Conservation (phyloP, 108 stramenopile species). For the Nannochloropsis gaditana region DNA sequence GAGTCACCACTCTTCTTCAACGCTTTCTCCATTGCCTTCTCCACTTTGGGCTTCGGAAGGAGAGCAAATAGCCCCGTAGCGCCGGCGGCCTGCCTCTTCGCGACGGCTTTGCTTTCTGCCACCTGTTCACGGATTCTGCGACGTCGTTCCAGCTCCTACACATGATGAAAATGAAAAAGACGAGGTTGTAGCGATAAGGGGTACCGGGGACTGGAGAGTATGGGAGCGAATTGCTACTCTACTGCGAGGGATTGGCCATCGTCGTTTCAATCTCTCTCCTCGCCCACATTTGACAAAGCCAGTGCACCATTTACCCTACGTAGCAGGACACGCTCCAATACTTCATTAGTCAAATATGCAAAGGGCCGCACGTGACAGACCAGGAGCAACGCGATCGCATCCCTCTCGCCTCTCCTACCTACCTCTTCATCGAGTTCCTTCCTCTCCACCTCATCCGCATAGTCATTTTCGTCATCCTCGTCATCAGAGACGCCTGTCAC, state of each 20-base stretch:
- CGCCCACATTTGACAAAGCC: not conserved
- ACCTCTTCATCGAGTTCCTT: constrained; percentile 7
- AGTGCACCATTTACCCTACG: too few species aligned
- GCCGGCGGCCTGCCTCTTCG: not conserved
- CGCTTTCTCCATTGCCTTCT: not conserved
- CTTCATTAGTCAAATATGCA: too few species aligned
- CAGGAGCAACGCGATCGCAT: too few species aligned
- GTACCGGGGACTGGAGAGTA: not conserved
- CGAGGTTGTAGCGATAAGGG: not conserved
- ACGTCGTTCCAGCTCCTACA: not conserved
- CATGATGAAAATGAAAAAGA: too few species aligned
- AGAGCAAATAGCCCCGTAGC: constrained; percentile 3
- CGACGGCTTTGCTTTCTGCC: constrained; percentile 11
- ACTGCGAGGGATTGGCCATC: not conserved
- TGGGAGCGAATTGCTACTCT: not conserved
- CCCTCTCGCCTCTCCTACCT: not conserved
- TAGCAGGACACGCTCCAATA: too few species aligned
- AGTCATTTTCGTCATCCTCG: not conserved
- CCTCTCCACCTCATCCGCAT: not conserved
- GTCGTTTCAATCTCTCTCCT: not conserved
- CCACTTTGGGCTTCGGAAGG: not conserved
- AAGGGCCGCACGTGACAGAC: too few species aligned
- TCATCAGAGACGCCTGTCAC: not conserved
- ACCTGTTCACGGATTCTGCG: constrained; percentile 5
- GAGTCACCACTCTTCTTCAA: not conserved